These are phyloP conservation scores for Thymus mandschuricus DNA, from an alignment of 257 asterid species.

Conservation along the genomic window DNA sequence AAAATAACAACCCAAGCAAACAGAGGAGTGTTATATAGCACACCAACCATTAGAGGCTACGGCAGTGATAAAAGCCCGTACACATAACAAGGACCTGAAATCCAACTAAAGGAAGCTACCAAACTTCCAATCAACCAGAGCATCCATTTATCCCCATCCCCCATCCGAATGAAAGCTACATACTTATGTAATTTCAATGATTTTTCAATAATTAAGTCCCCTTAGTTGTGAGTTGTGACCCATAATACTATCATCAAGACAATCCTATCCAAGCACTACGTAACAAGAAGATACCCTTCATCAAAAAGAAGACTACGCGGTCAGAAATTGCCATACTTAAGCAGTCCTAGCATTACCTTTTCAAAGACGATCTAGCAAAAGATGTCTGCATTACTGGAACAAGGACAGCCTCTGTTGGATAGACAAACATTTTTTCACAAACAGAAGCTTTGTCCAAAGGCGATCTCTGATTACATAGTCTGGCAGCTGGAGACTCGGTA, in stretches of 20 bases:
- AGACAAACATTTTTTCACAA: slow-evolving; percentile 64
- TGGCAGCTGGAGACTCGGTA: slow-evolving; percentile 52
- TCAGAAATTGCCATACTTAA: slow-evolving; percentile 13
- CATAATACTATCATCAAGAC: slow-evolving; percentile 4
- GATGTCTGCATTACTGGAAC: slow-evolving; percentile 95
- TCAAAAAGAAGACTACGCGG: slow-evolving; percentile 9
- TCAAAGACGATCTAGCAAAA: slow-evolving; percentile 82
- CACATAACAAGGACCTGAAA: slow-evolving; percentile 7
- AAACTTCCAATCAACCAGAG: not conserved
- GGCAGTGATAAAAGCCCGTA: slow-evolving; percentile 13
- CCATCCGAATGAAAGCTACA: not conserved
- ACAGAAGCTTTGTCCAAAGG: slow-evolving; percentile 49
- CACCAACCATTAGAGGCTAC: not conserved
- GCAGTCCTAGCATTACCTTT: slow-evolving; percentile 58
- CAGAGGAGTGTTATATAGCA: too few relatives aligned
- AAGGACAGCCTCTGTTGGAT: slow-evolving; percentile 92
- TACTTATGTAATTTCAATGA: not conserved
- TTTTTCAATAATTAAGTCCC: slow-evolving; percentile 4
- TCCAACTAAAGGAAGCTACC: not conserved
- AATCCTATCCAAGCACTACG: slow-evolving; percentile 11
- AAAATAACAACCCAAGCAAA: not conserved
- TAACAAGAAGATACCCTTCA: slow-evolving; percentile 18
- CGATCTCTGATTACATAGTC: slow-evolving; percentile 54
- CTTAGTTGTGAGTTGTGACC: not conserved
- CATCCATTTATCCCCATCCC: not conserved